Conservation (phyloP, 1,284 basidiomycete genomes). For the Neolentinus lepideus region DNA sequence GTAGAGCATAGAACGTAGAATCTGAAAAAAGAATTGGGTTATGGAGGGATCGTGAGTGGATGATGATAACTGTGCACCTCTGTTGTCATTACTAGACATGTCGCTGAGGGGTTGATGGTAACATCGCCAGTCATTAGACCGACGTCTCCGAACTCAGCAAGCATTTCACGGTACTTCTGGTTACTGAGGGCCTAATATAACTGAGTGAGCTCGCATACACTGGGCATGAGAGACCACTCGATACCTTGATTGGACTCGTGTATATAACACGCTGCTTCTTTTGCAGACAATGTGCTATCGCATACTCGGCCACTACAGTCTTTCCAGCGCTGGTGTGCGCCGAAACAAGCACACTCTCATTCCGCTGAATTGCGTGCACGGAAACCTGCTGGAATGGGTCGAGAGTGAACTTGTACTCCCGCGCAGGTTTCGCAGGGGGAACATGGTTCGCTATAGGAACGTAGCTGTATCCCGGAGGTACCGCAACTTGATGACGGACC, state of each 20-base stretch:
- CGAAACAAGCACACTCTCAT: constrained; percentile 97
- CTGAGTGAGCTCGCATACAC: constrained; percentile 8
- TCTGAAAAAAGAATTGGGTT: constrained; percentile 38
- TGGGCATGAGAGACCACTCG: not conserved
- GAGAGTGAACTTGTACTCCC: constrained; percentile 92
- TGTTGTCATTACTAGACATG: constrained; percentile 98
- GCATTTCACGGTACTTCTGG: constrained; percentile 98
- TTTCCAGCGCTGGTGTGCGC: constrained; percentile 98
- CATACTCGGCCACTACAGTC: constrained; percentile 98
- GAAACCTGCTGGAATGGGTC: constrained; percentile 98
- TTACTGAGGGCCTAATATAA: constrained; percentile 83
- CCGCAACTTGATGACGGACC: constrained; percentile 93
- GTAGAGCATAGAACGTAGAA: constrained; percentile 98
- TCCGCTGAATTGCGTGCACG: constrained; percentile 91
- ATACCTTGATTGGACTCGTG: constrained; percentile 98
- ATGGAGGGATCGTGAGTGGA: not conserved
- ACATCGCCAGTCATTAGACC: constrained; percentile 99
- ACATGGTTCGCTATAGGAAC: constrained; percentile 88
- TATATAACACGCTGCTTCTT: constrained; percentile 96
- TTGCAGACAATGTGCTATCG: constrained; percentile 92
- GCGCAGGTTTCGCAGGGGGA: constrained; percentile 86
- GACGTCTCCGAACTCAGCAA: constrained; percentile 95
- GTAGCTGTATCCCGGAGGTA: constrained; percentile 91
- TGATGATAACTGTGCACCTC: constrained; percentile 54
- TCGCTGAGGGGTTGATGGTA: constrained; percentile 97